Percentiles rank a stretch among this genome's conserved stretches.
Evolutionary conservation across 1,139 yeast genomes (phyloP).

Genomic region (Saccharomyces pastorianus): DNA sequence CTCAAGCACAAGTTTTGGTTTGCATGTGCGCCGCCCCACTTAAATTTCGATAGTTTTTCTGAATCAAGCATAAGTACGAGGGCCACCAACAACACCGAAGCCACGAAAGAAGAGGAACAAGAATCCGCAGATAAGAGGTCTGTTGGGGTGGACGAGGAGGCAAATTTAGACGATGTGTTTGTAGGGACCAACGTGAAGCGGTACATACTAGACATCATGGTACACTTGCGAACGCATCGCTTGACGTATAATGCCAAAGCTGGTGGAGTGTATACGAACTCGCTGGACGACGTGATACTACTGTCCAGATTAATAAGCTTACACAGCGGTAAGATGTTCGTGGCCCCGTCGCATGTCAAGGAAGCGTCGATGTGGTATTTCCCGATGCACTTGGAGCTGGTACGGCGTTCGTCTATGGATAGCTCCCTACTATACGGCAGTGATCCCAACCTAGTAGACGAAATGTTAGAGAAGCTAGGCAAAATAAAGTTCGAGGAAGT

Average conservation of each 20-base stretch:
- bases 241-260: constrained; percentile 25
- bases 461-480: constrained; percentile 19
- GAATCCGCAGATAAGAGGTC: neutral
- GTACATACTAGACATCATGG: constrained; percentile 29
- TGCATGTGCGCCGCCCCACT: constrained; percentile 16
- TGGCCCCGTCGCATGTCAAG: constrained; percentile 27
- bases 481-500: constrained; percentile 15
- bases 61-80: neutral
- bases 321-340: constrained; percentile 15
- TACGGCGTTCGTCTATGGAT: constrained; percentile 21
- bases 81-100: neutral
- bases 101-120: neutral
- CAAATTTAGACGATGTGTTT: constrained; percentile 10
- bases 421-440: constrained; percentile 28
- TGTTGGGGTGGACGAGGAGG: neutral
- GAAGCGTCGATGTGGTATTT: constrained; percentile 26
- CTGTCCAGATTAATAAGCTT: constrained; percentile 18
- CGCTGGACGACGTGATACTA: constrained; percentile 20
- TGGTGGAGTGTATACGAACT: constrained; percentile 27
- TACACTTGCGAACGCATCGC: constrained; percentile 30
- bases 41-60: neutral
- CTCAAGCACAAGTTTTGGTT: constrained; percentile 28
- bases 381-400: constrained; percentile 27
- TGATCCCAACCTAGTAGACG: constrained; percentile 23
- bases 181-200: constrained; percentile 22